Conservation (phyloP, 257 asterid species). For the Solanum pinnatisectum region DNA sequence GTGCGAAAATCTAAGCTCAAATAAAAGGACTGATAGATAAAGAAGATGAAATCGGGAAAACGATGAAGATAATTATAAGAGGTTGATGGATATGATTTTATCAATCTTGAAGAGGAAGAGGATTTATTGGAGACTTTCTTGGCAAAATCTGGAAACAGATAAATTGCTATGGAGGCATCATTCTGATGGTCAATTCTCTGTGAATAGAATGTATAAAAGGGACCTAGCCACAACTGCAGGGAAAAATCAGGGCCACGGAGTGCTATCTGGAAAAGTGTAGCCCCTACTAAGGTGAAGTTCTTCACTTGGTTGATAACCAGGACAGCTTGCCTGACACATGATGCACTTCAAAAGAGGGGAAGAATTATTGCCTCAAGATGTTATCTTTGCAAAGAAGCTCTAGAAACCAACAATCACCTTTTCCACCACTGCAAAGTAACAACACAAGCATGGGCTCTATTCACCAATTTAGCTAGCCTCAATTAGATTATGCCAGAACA, state of each 20-base stretch:
- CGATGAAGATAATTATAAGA: not conserved
- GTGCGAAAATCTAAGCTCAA: not conserved
- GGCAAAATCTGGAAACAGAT: not conserved
- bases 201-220: not conserved
- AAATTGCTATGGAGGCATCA: not conserved
- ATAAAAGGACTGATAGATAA: not conserved
- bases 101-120: slow-evolving; percentile 25
- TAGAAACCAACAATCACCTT: not conserved
- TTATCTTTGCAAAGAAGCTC: not conserved
- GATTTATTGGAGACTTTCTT: not conserved
- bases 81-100: slow-evolving; percentile 1
- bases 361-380: not conserved
- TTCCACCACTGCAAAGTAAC: not conserved
- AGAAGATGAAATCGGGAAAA: not conserved
- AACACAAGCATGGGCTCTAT: not conserved
- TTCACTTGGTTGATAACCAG: not conserved
- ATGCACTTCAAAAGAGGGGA: not conserved
- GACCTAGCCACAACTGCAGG: not conserved
- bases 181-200: not conserved
- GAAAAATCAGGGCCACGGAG: not conserved
- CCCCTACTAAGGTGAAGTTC: not conserved
- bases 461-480: not conserved
- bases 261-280: not conserved
- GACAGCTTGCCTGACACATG: not conserved
- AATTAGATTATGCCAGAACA: not conserved